phyloP scores from a whole-genome alignment of 179 eudicot genomes.

The Silene coronaria region DNA sequence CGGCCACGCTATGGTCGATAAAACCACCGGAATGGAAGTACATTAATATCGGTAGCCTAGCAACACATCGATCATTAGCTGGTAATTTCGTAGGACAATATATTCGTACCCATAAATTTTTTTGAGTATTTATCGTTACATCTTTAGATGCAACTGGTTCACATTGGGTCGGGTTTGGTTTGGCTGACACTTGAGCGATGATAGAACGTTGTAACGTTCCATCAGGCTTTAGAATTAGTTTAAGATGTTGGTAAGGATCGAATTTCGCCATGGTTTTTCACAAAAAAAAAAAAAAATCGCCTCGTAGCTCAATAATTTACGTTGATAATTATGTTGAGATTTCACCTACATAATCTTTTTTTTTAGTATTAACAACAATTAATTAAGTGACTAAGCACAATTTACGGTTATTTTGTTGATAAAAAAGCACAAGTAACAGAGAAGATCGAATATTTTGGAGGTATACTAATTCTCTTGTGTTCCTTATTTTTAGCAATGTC shows the following conservation, averaged over 20 bases:
- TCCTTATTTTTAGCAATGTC: slow-evolving; percentile 9
- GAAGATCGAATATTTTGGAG: not conserved
- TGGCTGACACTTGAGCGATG: slow-evolving; percentile 19
- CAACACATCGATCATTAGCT: slow-evolving; percentile 32
- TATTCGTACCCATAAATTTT: slow-evolving; percentile 31
- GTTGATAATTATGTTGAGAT: not conserved
- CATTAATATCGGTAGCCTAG: slow-evolving; percentile 33
- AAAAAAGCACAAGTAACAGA: not conserved
- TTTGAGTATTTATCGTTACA: slow-evolving; percentile 25
- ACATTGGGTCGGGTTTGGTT: slow-evolving; percentile 24
- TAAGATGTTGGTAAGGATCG: slow-evolving; percentile 43
- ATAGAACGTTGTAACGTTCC: slow-evolving; percentile 33
- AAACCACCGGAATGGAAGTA: slow-evolving; percentile 53
- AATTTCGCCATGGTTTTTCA: slow-evolving; percentile 36
- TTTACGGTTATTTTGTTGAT: slow-evolving; percentile 6
- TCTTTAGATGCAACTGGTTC: slow-evolving; percentile 38
- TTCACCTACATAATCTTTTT: not conserved
- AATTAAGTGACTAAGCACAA: slow-evolving; percentile 6
- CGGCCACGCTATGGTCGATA: slow-evolving; percentile 27
- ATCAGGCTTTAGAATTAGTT: slow-evolving; percentile 30
- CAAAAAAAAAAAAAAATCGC: not conserved
- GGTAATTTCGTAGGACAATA: slow-evolving; percentile 39
- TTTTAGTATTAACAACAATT: not conserved
- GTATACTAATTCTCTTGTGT: not conserved
- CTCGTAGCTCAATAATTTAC: not conserved